A percentile compares a stretch with the other conserved stretches of the same genome.
phyloP scores from a whole-genome alignment of 2,329 filamentous ascomycete genomes.

The Coleophoma eucalyptorum region DNA sequence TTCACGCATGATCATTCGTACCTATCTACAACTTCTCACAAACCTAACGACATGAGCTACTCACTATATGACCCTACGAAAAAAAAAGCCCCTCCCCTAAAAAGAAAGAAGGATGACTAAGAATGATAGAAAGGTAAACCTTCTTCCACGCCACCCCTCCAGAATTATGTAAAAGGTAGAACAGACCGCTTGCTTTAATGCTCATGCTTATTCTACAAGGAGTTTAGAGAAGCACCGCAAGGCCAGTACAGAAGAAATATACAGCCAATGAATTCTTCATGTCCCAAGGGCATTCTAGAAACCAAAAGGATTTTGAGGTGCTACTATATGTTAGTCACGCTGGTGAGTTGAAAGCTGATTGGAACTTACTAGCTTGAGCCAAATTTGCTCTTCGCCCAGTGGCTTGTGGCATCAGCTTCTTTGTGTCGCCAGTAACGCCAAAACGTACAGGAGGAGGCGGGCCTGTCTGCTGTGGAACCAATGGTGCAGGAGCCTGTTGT shows the following conservation, averaged over 20 bases:
- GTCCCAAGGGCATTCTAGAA: slow-evolving; percentile 40
- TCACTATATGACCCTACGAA: background rate
- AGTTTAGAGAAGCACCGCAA: slow-evolving; percentile 7
- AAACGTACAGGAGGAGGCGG: slow-evolving; percentile 87
- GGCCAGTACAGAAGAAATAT: slow-evolving; percentile 15
- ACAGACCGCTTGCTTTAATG: slow-evolving; percentile 7
- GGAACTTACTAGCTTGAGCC: slow-evolving; percentile 82
- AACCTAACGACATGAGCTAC: background rate
- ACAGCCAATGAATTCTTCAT: slow-evolving; percentile 6
- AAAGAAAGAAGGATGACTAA: background rate
- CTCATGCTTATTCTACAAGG: slow-evolving; percentile 25
- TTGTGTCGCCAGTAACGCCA: slow-evolving; percentile 67
- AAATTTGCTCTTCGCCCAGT: slow-evolving; percentile 90
- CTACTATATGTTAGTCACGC: slow-evolving; percentile 32
- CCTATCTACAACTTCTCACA: background rate
- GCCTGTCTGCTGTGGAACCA: slow-evolving; percentile 76
- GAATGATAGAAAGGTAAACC: background rate
- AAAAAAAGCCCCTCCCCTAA: background rate
- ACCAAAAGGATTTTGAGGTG: slow-evolving; percentile 67
- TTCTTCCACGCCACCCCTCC: too few relatives aligned
- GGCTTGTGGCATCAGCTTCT: slow-evolving; percentile 78
- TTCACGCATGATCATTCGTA: background rate
- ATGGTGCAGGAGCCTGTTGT: slow-evolving; percentile 53
- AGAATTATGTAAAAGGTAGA: background rate
- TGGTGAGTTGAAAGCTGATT: background rate